Percentiles rank a stretch among this genome's conserved stretches.
These are phyloP conservation scores for Alnus glutinosa DNA, from an alignment of 306 rosid genomes.

Conservation along the genomic window DNA sequence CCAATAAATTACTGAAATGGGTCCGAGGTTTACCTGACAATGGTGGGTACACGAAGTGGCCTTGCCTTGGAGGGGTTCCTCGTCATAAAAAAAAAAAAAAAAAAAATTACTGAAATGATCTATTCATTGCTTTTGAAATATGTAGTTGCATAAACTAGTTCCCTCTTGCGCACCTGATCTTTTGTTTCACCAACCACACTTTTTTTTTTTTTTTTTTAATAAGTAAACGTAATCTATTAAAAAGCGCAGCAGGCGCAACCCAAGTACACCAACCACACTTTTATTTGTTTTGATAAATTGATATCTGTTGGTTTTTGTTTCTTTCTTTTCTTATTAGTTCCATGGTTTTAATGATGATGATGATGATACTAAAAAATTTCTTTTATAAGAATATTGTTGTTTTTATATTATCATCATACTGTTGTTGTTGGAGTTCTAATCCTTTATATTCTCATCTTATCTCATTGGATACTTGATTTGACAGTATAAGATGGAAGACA, in stretches of 20 bases:
- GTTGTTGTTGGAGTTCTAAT: neutral
- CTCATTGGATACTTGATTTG: slow-evolving; percentile 25
- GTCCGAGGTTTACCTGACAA: too few relatives aligned
- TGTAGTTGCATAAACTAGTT: neutral
- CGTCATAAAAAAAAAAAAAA: too few relatives aligned
- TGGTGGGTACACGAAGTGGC: too few relatives aligned
- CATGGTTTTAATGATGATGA: neutral
- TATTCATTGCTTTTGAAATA: neutral
- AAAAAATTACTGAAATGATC: neutral
- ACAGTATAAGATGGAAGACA: slow-evolving; percentile 99
- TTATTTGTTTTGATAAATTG: neutral
- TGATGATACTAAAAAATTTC: neutral
- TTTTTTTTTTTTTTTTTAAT: neutral
- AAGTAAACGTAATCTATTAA: neutral
- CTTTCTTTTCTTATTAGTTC: neutral
- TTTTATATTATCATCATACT: neutral
- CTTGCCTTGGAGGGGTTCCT: too few relatives aligned
- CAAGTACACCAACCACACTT: neutral
- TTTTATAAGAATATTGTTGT: neutral
- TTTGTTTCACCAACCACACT: neutral
- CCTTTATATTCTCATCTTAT: slow-evolving; percentile 6
- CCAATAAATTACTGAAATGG: neutral
- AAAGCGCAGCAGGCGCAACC: too few relatives aligned
- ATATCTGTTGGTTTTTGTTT: neutral
- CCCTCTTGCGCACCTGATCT: neutral